Base-by-base conservation (phyloP, 2,329 filamentous ascomycete species). In the Diaporthe eres region DNA sequence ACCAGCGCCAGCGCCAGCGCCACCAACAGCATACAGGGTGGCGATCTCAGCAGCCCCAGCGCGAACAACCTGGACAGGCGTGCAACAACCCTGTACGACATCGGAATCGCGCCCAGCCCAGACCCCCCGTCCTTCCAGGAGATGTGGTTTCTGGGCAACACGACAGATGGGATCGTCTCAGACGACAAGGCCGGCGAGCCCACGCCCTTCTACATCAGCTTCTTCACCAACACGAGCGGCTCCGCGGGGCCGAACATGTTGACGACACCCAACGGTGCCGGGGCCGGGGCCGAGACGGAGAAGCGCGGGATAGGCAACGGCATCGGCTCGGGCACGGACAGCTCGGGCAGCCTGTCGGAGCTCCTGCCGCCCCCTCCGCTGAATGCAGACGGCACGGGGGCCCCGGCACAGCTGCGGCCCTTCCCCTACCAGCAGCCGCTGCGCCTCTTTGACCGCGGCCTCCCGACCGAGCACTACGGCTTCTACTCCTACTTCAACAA, bases 401-500 rank as follows among this genome's bases (percentile, higher is more conserved):
- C 92, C 1, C 86, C 93, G 0, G 94, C 94, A 3, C 90, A 90
- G 13, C 87, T 98, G 77, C 90, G 97, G 61, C 94, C 95, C 0
- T 87, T 90, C 10, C 90, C 94, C 0, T 85, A 88, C 0, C 91
- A 93, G 76, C 97, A 98, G 81, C 96, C 95, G 0, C 87, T 98
- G 17, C 91, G 94, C 2, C 90, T 98, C 1, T 98, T 93, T 83
- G 95, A 98, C 82, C 94, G 95, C 28, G 95, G 94, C 25, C 87
- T 94, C 39, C 86, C 90, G 2, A 93, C 93, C 0, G 96, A 98
- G 83, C 95, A 98, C 84, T 98, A 97, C 83, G 95, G 95, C 3
- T 98, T 98, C 85, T 98, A 98, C 85, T 94, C 91, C 0, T 97
- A 98, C 87, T 98, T 94, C 84, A 92, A 95, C 84, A 94, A 95